Evolutionary conservation across 2,329 filamentous ascomycete species (phyloP).

Genomic region (Paecilomyces dactylethromorphus): DNA sequence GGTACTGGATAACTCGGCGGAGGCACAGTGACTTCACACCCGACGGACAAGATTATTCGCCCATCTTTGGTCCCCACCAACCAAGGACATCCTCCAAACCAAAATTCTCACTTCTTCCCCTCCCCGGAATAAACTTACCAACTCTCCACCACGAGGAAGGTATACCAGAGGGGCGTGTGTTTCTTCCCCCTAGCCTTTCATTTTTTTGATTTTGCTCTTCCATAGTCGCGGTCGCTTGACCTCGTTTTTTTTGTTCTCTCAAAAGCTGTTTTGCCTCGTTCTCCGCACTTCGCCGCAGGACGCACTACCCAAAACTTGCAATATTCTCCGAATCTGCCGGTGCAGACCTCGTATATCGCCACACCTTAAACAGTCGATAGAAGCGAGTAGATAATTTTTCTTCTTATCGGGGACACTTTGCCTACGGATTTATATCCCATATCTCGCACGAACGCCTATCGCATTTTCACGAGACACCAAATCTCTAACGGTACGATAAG

Average conservation of each 20-base stretch:
- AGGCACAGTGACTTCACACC: not conserved
- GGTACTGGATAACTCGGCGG: not conserved
- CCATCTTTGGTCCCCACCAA: not conserved
- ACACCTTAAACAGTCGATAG: not conserved
- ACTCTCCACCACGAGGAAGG: not conserved
- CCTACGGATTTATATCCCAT: not conserved
- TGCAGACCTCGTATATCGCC: not conserved
- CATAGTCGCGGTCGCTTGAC: not conserved
- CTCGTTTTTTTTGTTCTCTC: not conserved
- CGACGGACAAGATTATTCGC: not conserved
- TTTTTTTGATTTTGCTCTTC: not conserved
- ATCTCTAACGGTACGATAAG: slow-evolving; percentile 12
- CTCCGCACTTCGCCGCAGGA: not conserved
- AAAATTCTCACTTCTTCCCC: not conserved
- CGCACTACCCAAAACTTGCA: not conserved
- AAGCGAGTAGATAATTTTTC: not conserved
- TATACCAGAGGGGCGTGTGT: slow-evolving; percentile 10
- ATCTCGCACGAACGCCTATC: not conserved
- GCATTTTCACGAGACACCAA: not conserved
- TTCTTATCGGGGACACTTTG: too few relatives aligned
- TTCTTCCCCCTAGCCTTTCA: not conserved
- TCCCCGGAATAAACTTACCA: not conserved
- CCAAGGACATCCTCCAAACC: not conserved
- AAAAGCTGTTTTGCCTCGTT: not conserved
- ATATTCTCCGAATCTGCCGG: not conserved